Evolutionary conservation across 345 rosid species (phyloP).

Genomic region (Syzygium oleosum): DNA sequence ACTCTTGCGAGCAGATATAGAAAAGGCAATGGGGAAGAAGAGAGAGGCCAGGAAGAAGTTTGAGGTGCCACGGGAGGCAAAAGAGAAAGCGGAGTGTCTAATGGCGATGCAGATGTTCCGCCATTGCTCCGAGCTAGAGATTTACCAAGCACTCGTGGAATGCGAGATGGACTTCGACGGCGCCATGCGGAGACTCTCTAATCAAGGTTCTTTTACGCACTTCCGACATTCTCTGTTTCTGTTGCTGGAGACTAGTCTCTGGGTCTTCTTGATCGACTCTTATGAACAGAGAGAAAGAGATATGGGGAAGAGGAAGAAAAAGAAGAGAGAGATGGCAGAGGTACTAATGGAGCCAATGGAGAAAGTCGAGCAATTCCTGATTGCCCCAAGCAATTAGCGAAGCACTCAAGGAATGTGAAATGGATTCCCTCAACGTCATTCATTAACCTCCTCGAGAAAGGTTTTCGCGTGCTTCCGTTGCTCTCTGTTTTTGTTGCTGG

Average conservation of each 20-base stretch:
- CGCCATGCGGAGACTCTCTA: background rate
- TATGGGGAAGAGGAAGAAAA: background rate
- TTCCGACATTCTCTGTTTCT: background rate
- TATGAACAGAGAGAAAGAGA: background rate
- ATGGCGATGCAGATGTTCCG: background rate
- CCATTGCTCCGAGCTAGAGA: background rate
- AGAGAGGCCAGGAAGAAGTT: background rate
- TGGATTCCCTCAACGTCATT: background rate
- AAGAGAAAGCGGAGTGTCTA: background rate
- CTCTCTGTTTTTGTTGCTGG: background rate
- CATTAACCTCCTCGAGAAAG: background rate
- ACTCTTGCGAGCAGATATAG: background rate
- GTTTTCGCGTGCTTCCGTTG: background rate
- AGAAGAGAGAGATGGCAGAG: background rate
- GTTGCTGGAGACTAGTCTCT: background rate
- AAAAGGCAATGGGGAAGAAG: background rate
- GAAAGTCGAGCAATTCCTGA: background rate
- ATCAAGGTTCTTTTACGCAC: background rate
- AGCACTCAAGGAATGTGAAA: background rate
- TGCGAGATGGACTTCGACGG: background rate
- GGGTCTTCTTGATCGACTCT: background rate
- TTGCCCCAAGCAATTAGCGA: background rate
- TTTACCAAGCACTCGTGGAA: background rate
- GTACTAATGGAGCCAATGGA: background rate
- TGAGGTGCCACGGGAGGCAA: background rate